phyloP scores from a whole-genome alignment of 495 filamentous ascomycete genomes.

The Penicillium paradoxum region DNA sequence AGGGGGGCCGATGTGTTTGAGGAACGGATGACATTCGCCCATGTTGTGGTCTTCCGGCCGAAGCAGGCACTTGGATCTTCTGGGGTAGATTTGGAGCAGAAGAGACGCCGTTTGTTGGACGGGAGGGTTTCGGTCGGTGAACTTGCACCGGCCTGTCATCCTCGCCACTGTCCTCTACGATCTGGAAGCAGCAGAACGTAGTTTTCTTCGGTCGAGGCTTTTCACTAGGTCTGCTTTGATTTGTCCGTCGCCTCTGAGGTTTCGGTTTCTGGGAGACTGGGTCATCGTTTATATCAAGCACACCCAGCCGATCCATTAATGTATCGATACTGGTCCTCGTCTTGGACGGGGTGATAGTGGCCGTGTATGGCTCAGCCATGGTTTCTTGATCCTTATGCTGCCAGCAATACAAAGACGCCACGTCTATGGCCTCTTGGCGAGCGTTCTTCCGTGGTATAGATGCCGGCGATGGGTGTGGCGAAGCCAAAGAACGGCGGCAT shows the following conservation, averaged over 20 bases:
- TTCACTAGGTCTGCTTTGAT: conserved; percentile 18
- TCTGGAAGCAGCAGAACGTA: conserved; percentile 38
- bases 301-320: conserved; percentile 68
- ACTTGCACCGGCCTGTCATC: conserved; percentile 13
- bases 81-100: conserved; percentile 10
- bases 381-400: conserved; percentile 86
- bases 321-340: conserved; percentile 77
- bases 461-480: conserved; percentile 33
- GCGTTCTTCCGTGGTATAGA: conserved; percentile 32
- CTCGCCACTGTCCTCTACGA: conserved; percentile 16
- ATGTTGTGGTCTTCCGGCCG: conserved; percentile 6
- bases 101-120: conserved; percentile 17
- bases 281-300: conserved; percentile 54
- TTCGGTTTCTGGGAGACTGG: conserved; percentile 3
- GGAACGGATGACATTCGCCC: conserved; percentile 3
- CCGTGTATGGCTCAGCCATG: conserved; percentile 5
- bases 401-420: conserved; percentile 74
- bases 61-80: neutral
- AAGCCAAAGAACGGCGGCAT: conserved; percentile 65
- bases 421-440: conserved; percentile 32
- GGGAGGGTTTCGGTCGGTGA: conserved; percentile 13
- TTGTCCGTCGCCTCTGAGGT: conserved; percentile 8
- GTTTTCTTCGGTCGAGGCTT: conserved; percentile 12
- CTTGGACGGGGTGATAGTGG: conserved; percentile 34
- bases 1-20: conserved; percentile 8